Evolutionary conservation across 78 protist species (phyloP).

Genomic region (Cavenderia fasciculata): DNA sequence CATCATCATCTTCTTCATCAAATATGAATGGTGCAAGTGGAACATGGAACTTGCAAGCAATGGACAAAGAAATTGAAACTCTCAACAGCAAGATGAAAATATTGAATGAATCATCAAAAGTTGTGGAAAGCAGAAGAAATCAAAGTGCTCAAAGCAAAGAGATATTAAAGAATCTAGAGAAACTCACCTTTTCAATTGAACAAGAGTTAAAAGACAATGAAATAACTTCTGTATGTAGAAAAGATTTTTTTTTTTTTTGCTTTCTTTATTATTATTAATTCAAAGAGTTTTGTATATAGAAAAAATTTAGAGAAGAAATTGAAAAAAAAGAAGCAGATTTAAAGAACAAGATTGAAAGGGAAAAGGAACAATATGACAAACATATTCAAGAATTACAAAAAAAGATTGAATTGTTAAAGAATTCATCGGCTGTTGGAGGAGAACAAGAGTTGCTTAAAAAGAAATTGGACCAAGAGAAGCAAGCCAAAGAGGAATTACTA

Average conservation of each 20-base stretch:
- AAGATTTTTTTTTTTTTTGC: neutral
- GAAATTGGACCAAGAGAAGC: constrained; percentile 23
- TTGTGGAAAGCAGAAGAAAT: constrained; percentile 31
- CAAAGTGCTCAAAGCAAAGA: constrained; percentile 62
- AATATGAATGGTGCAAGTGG: neutral
- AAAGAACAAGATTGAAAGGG: constrained; percentile 56
- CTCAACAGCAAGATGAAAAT: constrained; percentile 26
- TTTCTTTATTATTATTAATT: neutral
- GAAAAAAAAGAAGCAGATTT: constrained; percentile 63
- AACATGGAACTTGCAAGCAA: constrained; percentile 23
- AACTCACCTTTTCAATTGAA: constrained; percentile 15
- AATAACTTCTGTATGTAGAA: neutral
- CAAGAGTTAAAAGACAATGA: constrained; percentile 50
- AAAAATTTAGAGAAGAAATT: constrained; percentile 58
- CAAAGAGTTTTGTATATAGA: neutral
- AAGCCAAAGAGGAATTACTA: constrained; percentile 54
- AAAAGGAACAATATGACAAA: constrained; percentile 70
- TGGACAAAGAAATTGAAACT: constrained; percentile 67
- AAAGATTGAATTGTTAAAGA: neutral
- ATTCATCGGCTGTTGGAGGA: neutral
- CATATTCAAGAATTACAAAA: constrained; percentile 48
- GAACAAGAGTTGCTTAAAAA: constrained; percentile 50
- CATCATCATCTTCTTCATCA: constrained; percentile 1
- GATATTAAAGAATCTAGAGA: constrained; percentile 34
- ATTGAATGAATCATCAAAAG: constrained; percentile 18